Evolutionary conservation across 106 monocot genomes (phyloP), one percentile per base, ranked within the genome.

Genomic region (Dendrobium catenatum): DNA sequence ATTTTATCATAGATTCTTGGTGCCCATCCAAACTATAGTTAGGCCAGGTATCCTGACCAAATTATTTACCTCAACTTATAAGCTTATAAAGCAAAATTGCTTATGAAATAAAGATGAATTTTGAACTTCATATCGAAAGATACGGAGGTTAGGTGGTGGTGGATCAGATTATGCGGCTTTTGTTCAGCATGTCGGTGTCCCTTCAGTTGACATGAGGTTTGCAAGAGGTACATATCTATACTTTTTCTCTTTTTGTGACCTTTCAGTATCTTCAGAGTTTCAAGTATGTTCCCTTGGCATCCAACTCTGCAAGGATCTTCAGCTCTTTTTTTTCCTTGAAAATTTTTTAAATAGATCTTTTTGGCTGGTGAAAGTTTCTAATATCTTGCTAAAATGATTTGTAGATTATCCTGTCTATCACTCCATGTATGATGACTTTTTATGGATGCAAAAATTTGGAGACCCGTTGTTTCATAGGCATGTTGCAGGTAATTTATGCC

Each of bases 171-270:
- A 64, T 87, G 85, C 87, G 16, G 84, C 95, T 76, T 95, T 95
- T 55, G 64, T 95, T 17, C 95, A 95, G 68, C 91, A 93, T 78
- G 85, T 88, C 83, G 95, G 95, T 67, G 76, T 95, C 88, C 91
- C 95, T 85, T 95, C 93, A 37, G 82, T 84, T 78, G 91, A 89
- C 73, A 85, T 95, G 82, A 48, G 27, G 49, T 95, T 93, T 78
- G 93, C 90, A 84, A 83, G 82, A 80, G 92, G 92, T 88, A 37
- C 0, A 37, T 37, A 84, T 17, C n/a, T 8, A 51, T 78, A 16
- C 67, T 10, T 51, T 26, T 59, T 29, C 29, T 64, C 37, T 37
- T 0, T 72, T 29, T 72, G 37, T 72, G 16, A 72, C 9, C 8
- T 72, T 40, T 26, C 10, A 13, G 13, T 51, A 37, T 37, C 37